phyloP scores from a whole-genome alignment of 805 yeast genomes.

The Groenewaldozyma tartarivorans region DNA sequence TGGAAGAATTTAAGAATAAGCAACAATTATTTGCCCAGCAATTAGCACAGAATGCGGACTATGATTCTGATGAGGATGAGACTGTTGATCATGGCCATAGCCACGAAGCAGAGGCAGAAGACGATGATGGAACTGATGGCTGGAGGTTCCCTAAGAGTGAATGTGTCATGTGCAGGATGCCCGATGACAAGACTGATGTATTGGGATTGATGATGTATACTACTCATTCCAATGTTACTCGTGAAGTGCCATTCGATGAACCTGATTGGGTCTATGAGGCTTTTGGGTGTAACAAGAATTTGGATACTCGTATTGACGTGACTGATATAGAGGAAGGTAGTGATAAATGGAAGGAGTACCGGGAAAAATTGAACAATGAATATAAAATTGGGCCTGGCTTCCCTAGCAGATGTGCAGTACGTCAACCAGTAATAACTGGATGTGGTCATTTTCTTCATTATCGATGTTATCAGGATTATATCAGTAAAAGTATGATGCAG shows the following conservation, averaged over 20 bases:
- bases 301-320: constrained; percentile 18
- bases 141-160: constrained; percentile 69
- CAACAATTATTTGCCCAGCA: constrained; percentile 52
- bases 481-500: constrained; percentile 42
- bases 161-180: constrained; percentile 78
- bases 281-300: constrained; percentile 43
- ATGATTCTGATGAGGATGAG: constrained; percentile 21
- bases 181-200: constrained; percentile 51
- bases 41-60: constrained; percentile 23
- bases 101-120: constrained; percentile 26
- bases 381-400: constrained; percentile 67
- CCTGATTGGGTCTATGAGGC: constrained; percentile 57
- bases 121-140: constrained; percentile 23
- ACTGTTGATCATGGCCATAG: too few relatives aligned
- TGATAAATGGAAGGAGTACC: constrained; percentile 31
- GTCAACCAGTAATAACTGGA: constrained; percentile 43
- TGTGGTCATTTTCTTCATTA: constrained; percentile 95
- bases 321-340: constrained; percentile 15
- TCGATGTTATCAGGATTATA: constrained; percentile 54
- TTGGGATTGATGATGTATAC: constrained; percentile 68
- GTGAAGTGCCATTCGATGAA: constrained; percentile 55
- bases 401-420: constrained; percentile 25
- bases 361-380: constrained; percentile 30
- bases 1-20: constrained; percentile 75
- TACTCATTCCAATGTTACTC: constrained; percentile 46